phyloP scores from a whole-genome alignment of 176 grass and related monocot genomes.

The Chrysopogon serrulatus region DNA sequence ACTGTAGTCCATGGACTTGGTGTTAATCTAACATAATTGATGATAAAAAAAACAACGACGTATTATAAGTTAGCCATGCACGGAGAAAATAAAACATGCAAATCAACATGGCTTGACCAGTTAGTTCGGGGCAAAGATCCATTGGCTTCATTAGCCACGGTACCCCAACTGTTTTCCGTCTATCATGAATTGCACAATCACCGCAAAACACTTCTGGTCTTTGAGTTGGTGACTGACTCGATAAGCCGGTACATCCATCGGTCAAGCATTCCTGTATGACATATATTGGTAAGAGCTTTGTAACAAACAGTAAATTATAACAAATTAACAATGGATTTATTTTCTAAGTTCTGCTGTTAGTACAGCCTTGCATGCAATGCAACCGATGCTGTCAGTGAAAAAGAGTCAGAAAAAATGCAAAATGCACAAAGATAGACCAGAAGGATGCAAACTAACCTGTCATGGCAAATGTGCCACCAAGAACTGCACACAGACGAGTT shows the following conservation, averaged over 20 bases:
- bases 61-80: conserved; percentile 20
- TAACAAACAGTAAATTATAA: not conserved
- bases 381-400: not conserved
- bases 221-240: conserved; percentile 60
- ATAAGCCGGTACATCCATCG: conserved; percentile 94
- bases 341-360: not conserved
- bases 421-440: not conserved
- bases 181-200: conserved; percentile 16
- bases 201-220: conserved; percentile 63
- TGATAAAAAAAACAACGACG: not conserved
- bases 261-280: conserved; percentile 85
- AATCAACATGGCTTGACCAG: conserved; percentile 2
- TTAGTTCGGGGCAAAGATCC: not conserved
- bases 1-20: conserved; percentile 16
- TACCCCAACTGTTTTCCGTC: not conserved
- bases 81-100: conserved; percentile 5
- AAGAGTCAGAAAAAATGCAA: not conserved
- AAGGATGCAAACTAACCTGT: conserved; percentile 52
- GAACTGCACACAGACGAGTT: conserved; percentile 90
- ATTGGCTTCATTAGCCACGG: conserved; percentile 6
- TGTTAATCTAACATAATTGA: conserved; percentile 12
- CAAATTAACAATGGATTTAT: not conserved
- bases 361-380: not conserved
- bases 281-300: not conserved
- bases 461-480: conserved; percentile 99